A percentile compares a stretch with the other conserved stretches of the same genome.
Conservation (phyloP, 1,284 basidiomycete genomes). For the Ustilago cynodontis region DNA sequence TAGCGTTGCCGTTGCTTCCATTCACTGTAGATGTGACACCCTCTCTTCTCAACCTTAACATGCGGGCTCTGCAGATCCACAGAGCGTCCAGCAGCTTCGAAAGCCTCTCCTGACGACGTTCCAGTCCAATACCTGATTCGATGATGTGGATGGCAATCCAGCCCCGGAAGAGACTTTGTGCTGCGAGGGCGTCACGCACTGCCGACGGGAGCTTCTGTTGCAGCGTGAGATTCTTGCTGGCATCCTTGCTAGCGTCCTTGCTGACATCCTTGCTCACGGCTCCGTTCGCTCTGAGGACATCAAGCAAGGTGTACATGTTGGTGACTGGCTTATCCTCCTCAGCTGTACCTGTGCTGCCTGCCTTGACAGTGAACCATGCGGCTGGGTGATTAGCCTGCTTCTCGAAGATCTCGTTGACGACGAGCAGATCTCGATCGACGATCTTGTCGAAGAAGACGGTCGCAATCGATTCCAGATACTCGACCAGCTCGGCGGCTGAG, state of each 20-base stretch:
- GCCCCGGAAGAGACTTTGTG: constrained; percentile 59
- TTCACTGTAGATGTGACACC: constrained; percentile 11
- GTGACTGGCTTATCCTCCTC: constrained; percentile 56
- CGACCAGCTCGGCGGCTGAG: constrained; percentile 52
- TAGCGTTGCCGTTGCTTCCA: constrained; percentile 13
- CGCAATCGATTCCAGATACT: constrained; percentile 65
- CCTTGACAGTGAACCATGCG: constrained; percentile 57
- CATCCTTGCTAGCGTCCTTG: constrained; percentile 15
- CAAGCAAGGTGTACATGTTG: constrained; percentile 64
- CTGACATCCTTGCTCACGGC: not conserved
- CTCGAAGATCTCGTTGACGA: constrained; percentile 61
- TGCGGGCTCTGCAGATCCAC: constrained; percentile 62
- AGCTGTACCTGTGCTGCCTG: constrained; percentile 14
- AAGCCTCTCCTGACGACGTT: constrained; percentile 55
- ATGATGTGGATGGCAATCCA: constrained; percentile 66
- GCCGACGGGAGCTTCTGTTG: constrained; percentile 55
- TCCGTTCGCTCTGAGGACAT: constrained; percentile 37
- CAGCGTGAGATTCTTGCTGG: constrained; percentile 22
- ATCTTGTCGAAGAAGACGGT: constrained; percentile 65
- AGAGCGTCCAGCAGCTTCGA: constrained; percentile 64
- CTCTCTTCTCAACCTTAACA: constrained; percentile 44
- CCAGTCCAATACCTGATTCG: constrained; percentile 62
- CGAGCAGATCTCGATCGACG: constrained; percentile 58
- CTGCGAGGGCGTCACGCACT: constrained; percentile 59
- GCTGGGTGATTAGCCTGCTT: constrained; percentile 46